These are phyloP conservation scores for Agastache rugosa DNA, from an alignment of 257 asterid genomes.

Conservation along the genomic window DNA sequence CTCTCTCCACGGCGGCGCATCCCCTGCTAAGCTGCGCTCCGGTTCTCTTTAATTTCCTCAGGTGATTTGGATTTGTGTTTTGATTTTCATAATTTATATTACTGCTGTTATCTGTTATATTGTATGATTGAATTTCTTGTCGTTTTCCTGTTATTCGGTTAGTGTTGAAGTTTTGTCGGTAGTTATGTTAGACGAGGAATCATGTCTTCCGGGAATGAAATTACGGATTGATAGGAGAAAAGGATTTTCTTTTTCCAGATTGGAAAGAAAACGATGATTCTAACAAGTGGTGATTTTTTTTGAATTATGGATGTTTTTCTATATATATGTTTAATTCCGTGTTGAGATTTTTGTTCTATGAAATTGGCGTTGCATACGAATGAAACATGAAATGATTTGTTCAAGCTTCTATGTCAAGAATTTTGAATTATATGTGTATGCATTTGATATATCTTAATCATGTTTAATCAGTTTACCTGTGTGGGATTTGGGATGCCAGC, in stretches of 20 bases:
- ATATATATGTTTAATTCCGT: neutral
- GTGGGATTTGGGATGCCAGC: slow-evolving; percentile 4
- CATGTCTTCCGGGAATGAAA: neutral
- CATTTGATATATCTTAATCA: neutral
- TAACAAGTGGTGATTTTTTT: slow-evolving; percentile 9
- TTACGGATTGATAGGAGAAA: neutral
- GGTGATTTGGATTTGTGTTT: slow-evolving; percentile 29
- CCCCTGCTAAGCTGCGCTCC: slow-evolving; percentile 10
- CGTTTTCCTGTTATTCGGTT: neutral
- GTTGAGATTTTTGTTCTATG: neutral
- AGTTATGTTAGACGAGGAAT: neutral
- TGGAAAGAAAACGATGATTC: neutral
- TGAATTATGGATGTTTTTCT: neutral
- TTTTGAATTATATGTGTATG: neutral
- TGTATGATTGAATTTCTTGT: slow-evolving; percentile 7
- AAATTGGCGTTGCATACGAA: neutral
- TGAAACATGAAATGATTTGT: neutral
- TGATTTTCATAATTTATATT: neutral
- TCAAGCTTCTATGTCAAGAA: neutral
- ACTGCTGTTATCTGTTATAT: slow-evolving; percentile 3
- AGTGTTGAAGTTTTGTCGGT: neutral
- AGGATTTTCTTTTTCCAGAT: neutral
- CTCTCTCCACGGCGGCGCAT: slow-evolving; percentile 38
- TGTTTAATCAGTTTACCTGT: neutral
- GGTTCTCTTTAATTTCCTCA: neutral